Conservation (phyloP, 495 filamentous ascomycete species). For the Aspergillus bridgeri region DNA sequence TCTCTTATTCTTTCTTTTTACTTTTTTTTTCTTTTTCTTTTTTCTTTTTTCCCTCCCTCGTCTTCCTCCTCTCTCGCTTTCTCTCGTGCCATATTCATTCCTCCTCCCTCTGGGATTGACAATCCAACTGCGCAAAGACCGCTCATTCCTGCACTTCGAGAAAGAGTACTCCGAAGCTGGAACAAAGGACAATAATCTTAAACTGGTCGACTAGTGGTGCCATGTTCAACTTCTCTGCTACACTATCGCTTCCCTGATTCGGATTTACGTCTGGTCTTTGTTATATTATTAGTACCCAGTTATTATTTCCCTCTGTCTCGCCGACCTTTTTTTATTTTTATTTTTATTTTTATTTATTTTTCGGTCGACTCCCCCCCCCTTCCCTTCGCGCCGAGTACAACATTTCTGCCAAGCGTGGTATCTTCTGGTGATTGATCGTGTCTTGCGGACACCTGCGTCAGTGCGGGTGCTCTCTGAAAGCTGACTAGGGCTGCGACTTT, state of each 20-base stretch:
- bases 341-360: neutral
- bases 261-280: conserved; percentile 11
- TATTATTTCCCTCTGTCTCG: conserved; percentile 4
- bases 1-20: neutral
- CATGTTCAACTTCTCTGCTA: conserved; percentile 24
- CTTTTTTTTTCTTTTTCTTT: conserved; percentile 1
- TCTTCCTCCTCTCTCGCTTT: neutral
- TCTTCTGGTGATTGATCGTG: conserved; percentile 22
- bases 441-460: conserved; percentile 35
- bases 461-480: conserved; percentile 16
- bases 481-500: conserved; percentile 29
- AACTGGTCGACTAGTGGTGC: conserved; percentile 21
- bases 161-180: neutral
- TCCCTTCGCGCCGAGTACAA: conserved; percentile 13
- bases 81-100: neutral
- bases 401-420: conserved; percentile 29
- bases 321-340: neutral
- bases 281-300: conserved; percentile 4
- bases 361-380: neutral
- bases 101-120: neutral
- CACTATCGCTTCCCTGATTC: conserved; percentile 17
- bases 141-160: neutral
- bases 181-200: neutral
- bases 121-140: neutral
- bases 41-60: neutral